These are phyloP conservation scores for Fusarium sp. DNA, from an alignment of 2,329 filamentous ascomycete species.

Conservation along the genomic window DNA sequence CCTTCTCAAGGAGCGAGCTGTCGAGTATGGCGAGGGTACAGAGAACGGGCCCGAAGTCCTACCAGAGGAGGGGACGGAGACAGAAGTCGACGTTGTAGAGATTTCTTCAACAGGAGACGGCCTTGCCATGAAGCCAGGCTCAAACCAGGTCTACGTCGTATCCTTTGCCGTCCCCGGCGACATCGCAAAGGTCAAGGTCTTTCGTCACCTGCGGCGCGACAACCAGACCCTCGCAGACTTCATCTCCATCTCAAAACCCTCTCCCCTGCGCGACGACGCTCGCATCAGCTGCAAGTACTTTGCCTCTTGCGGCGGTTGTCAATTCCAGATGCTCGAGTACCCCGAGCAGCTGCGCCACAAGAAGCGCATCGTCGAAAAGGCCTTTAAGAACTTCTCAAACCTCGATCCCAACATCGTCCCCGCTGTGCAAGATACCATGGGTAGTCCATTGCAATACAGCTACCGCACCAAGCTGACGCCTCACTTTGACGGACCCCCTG, in stretches of 20 bases:
- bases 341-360: conserved; percentile 86
- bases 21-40: conserved; percentile 41
- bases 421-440: conserved; percentile 81
- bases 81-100: conserved; percentile 81
- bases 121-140: conserved; percentile 75
- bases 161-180: conserved; percentile 92
- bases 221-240: conserved; percentile 84
- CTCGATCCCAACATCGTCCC: conserved; percentile 80
- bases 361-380: conserved; percentile 85
- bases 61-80: conserved; percentile 75
- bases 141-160: conserved; percentile 77
- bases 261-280: conserved; percentile 77
- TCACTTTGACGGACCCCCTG: conserved; percentile 85
- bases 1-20: conserved; percentile 57
- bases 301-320: conserved; percentile 85
- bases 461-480: conserved; percentile 98
- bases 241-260: conserved; percentile 77
- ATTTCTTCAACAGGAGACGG: conserved; percentile 94
- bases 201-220: conserved; percentile 71
- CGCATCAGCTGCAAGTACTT: conserved; percentile 89
- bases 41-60: conserved; percentile 52
- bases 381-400: conserved; percentile 89
- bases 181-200: conserved; percentile 78
- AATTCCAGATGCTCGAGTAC: conserved; percentile 97
- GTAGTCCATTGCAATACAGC: conserved; percentile 87